Evolutionary conservation across 768 basidiomycete genomes (phyloP).

Genomic region (Tulasnella sp.): DNA sequence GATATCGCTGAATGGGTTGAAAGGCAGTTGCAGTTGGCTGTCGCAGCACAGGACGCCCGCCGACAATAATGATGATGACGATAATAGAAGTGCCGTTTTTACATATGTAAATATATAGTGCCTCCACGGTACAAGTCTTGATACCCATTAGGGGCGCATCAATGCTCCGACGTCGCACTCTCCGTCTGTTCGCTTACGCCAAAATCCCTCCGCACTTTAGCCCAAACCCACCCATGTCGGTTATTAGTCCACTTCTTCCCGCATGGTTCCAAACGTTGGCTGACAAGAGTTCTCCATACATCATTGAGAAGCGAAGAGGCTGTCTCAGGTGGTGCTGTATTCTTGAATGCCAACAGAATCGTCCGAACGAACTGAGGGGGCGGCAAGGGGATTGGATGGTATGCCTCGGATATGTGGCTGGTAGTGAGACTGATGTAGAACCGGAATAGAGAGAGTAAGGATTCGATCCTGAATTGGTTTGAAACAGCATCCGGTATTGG

Average conservation of each 20-base stretch:
- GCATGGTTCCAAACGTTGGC: slow-evolving; percentile 38
- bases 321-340: background rate
- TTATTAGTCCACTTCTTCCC: slow-evolving; percentile 49
- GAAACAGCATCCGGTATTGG: background rate
- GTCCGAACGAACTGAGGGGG: background rate
- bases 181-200: background rate
- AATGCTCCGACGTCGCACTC: background rate
- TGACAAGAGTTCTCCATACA: slow-evolving; percentile 5
- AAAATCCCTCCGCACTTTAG: slow-evolving; percentile 12
- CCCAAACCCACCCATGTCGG: slow-evolving; percentile 46
- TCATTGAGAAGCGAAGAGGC: background rate
- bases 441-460: slow-evolving; percentile 5
- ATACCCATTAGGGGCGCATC: background rate
- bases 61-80: background rate
- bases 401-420: background rate
- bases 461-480: background rate
- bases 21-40: background rate
- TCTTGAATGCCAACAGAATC: slow-evolving; percentile 12
- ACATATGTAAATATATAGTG: background rate
- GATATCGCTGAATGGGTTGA: background rate
- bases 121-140: background rate
- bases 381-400: background rate
- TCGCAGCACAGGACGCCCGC: background rate
- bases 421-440: slow-evolving; percentile 5
- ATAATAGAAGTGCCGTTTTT: slow-evolving; percentile 1